Conservation (phyloP, 495 filamentous ascomycete species). For the Aspergillus taichungensis region DNA sequence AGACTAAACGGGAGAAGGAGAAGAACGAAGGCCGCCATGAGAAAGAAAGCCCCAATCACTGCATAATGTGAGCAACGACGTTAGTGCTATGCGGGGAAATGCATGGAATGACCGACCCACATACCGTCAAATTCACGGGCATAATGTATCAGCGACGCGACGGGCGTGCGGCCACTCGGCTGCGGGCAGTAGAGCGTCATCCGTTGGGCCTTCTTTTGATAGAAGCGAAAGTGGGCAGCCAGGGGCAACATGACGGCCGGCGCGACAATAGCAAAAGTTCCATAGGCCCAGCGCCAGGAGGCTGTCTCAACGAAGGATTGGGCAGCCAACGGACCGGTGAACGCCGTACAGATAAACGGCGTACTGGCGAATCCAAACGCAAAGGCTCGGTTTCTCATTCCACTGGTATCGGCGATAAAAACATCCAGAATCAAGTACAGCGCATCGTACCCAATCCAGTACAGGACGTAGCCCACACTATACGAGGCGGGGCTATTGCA, state of each 20-base stretch:
- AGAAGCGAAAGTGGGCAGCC: slow-evolving; percentile 40
- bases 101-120: background rate
- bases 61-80: slow-evolving; percentile 5
- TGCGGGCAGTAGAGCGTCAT: slow-evolving; percentile 24
- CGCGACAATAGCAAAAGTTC: slow-evolving; percentile 50
- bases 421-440: slow-evolving; percentile 47
- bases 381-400: slow-evolving; percentile 51
- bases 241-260: slow-evolving; percentile 46
- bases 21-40: slow-evolving; percentile 50
- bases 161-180: slow-evolving; percentile 34
- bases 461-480: slow-evolving; percentile 45
- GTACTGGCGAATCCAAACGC: slow-evolving; percentile 52
- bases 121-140: slow-evolving; percentile 51
- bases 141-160: slow-evolving; percentile 44
- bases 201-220: slow-evolving; percentile 49
- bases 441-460: slow-evolving; percentile 49
- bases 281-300: slow-evolving; percentile 57
- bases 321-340: slow-evolving; percentile 25
- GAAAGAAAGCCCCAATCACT: slow-evolving; percentile 48
- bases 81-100: background rate
- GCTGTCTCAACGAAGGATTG: slow-evolving; percentile 37
- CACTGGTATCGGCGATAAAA: slow-evolving; percentile 58
- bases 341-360: slow-evolving; percentile 46
- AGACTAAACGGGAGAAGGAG: slow-evolving; percentile 59
- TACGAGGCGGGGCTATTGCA: slow-evolving; percentile 38